Evolutionary conservation across 2,329 filamentous ascomycete species (phyloP), one percentile per base, ranked within the genome.

Genomic region (Apiospora sp.): DNA sequence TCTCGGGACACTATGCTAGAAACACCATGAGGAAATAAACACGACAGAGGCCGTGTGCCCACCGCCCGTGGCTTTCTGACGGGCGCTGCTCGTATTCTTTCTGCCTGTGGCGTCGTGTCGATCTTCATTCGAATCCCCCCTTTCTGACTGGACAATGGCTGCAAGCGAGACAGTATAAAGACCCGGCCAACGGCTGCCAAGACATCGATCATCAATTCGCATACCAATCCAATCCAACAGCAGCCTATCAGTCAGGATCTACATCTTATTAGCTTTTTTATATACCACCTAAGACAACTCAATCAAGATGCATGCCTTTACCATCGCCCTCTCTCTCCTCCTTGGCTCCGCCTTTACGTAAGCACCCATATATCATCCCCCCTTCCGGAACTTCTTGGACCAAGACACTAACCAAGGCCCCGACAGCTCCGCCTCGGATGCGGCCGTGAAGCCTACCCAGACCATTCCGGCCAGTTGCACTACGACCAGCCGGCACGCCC

Each of bases 331-430:
- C 5, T 68, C 41, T 8, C 16, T 48, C 41, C 24, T 48, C 12
- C n/a, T 48, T 13, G n/a, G 67, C 67, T 46, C 44, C 14, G n/a
- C 41, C 41, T 46, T 68, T 68, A 68, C 37, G 64, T 46, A 48
- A 27, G 67, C 44, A 48, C n/a, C 14, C 22, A 5, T 12, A 2
- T 4, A 30, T 30, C 2, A 30, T 30, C 27, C 14, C 19, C 8
- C 2, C 22, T n/a, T n/a, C 16, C 12, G 10, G 34, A 13, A 13
- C n/a, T 19, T 22, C 5, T 10, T 34, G 4, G 58, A 22, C 30
- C 30, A 43, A 48, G 43, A 68, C 30, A n/a, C 41, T 68, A 2
- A 48, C 24, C 6, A 27, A 44, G 4, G 3, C 14, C n/a, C n/a
- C 37, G 37, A 30, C 13, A 68, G 67, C 41, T 34, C 16, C 41